Conservation (phyloP, 2,329 filamentous ascomycete genomes). For the Pyrenochaeta sp. region DNA sequence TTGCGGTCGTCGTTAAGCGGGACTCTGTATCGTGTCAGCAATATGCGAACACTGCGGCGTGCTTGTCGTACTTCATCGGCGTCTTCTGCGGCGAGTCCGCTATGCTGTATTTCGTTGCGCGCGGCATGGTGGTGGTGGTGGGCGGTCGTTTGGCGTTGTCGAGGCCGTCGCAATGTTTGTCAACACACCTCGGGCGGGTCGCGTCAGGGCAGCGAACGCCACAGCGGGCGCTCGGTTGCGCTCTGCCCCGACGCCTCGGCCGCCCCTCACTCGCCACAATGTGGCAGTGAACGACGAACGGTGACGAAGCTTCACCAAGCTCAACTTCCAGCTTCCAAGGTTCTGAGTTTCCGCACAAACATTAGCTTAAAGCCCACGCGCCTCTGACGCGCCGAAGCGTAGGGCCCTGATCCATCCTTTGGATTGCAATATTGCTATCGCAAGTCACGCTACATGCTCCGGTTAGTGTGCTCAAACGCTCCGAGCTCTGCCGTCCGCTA, state of each 20-base stretch:
- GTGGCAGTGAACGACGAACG: neutral
- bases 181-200: slow-evolving; percentile 18
- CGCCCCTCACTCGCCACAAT: neutral
- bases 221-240: neutral
- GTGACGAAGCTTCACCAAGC: slow-evolving; percentile 2
- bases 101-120: slow-evolving; percentile 58
- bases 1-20: slow-evolving; percentile 94
- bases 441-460: neutral
- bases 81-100: slow-evolving; percentile 60
- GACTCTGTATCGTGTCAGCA: slow-evolving; percentile 66
- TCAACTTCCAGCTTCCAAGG: neutral
- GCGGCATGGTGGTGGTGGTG: slow-evolving; percentile 58
- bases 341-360: neutral
- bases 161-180: slow-evolving; percentile 31
- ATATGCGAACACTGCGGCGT: neutral
- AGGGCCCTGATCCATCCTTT: neutral
- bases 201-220: neutral
- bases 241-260: neutral
- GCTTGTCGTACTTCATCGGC: slow-evolving; percentile 36
- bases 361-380: slow-evolving; percentile 2
- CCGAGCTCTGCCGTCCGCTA: slow-evolving; percentile 26
- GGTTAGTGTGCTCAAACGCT: slow-evolving; percentile 22
- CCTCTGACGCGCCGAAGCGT: neutral
- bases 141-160: slow-evolving; percentile 23
- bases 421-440: neutral